These are phyloP conservation scores for Pseudogymnoascus sp. DNA, from an alignment of 2,329 filamentous ascomycete species.

Conservation along the genomic window DNA sequence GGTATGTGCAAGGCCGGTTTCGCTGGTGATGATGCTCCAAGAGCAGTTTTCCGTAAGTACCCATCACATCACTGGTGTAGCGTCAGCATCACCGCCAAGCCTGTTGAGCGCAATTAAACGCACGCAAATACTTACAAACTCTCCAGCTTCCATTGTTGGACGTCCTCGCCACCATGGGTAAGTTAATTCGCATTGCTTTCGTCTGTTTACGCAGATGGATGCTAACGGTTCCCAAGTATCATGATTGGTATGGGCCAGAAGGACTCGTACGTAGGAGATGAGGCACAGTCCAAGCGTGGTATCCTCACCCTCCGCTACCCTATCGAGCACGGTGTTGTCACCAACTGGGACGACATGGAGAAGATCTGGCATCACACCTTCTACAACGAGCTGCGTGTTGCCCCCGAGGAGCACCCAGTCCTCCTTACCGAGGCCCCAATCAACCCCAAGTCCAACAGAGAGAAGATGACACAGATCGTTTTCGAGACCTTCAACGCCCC, in stretches of 20 bases:
- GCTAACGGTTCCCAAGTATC: slow-evolving; percentile 59
- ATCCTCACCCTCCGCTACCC: slow-evolving; percentile 99
- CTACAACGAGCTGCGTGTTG: slow-evolving; percentile 99
- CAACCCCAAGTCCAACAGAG: slow-evolving; percentile 99
- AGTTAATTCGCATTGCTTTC: slow-evolving; percentile 34
- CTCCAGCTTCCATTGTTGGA: slow-evolving; percentile 92
- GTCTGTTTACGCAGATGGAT: slow-evolving; percentile 1
- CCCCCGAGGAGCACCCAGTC: slow-evolving; percentile 99
- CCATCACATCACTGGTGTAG: slow-evolving; percentile 22
- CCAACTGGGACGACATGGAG: slow-evolving; percentile 99
- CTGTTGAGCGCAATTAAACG: neutral
- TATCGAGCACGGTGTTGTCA: slow-evolving; percentile 99
- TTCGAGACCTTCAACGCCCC: slow-evolving; percentile 99
- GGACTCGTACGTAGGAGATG: slow-evolving; percentile 99
- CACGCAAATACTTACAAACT: slow-evolving; percentile 13
- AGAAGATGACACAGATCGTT: slow-evolving; percentile 99
- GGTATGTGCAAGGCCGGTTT: slow-evolving; percentile 99
- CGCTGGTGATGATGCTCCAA: slow-evolving; percentile 99
- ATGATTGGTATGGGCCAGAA: slow-evolving; percentile 99
- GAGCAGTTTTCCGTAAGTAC: slow-evolving; percentile 99
- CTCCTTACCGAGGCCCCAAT: slow-evolving; percentile 98
- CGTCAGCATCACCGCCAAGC: neutral
- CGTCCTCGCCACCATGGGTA: slow-evolving; percentile 99
- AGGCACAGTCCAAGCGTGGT: slow-evolving; percentile 99
- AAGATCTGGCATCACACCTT: slow-evolving; percentile 99